Evolutionary conservation across 2,329 filamentous ascomycete species (phyloP).

Genomic region (Diaporthe ilicicola): DNA sequence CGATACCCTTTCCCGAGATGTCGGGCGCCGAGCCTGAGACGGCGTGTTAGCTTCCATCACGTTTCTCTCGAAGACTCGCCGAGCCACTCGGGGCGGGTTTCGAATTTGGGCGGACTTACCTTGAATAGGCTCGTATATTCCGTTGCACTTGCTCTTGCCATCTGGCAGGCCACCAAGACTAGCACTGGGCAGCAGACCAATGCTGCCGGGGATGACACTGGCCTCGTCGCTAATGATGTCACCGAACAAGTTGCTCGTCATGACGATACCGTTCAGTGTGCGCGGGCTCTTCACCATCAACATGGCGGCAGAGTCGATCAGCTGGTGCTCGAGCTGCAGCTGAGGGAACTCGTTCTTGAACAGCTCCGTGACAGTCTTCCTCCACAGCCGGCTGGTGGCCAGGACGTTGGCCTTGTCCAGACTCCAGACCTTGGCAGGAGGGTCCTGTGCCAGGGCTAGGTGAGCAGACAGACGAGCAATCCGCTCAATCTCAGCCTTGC

Average conservation of each 20-base stretch:
- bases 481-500: slow-evolving; percentile 84
- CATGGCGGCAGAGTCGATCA: slow-evolving; percentile 98
- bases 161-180: slow-evolving; percentile 88
- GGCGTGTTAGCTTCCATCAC: slow-evolving; percentile 10
- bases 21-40: slow-evolving; percentile 82
- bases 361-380: slow-evolving; percentile 84
- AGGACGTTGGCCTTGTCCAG: slow-evolving; percentile 98
- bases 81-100: background rate
- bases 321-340: slow-evolving; percentile 83
- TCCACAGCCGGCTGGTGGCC: slow-evolving; percentile 88
- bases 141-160: slow-evolving; percentile 84
- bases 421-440: slow-evolving; percentile 81
- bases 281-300: slow-evolving; percentile 94
- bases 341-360: slow-evolving; percentile 91
- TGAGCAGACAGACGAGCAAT: slow-evolving; percentile 83
- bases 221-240: slow-evolving; percentile 98
- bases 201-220: slow-evolving; percentile 89
- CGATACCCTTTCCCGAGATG: slow-evolving; percentile 89
- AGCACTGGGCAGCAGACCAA: slow-evolving; percentile 88
- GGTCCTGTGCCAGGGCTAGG: slow-evolving; percentile 79
- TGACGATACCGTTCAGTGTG: slow-evolving; percentile 86
- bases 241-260: slow-evolving; percentile 94
- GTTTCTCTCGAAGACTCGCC: background rate
- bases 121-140: slow-evolving; percentile 98
- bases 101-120: slow-evolving; percentile 58